Evolutionary conservation across 2,329 filamentous ascomycete species (phyloP).

Genomic region (Parasarocladium wereldwijsianum): DNA sequence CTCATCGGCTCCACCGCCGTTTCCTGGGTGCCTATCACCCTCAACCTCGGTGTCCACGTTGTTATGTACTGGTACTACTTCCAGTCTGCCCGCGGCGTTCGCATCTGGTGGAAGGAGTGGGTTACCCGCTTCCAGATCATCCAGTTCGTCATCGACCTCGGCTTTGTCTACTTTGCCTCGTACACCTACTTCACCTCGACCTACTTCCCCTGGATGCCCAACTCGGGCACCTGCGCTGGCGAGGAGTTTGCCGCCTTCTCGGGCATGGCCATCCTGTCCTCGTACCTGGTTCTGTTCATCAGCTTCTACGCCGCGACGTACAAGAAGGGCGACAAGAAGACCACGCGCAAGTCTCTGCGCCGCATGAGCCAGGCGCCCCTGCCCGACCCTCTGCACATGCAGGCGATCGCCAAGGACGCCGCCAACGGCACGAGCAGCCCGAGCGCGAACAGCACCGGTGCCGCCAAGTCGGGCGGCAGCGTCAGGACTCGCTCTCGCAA

Average conservation of each 20-base stretch:
- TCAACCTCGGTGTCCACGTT: conserved; percentile 90
- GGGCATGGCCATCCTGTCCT: conserved; percentile 82
- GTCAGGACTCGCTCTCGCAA: conserved; percentile 51
- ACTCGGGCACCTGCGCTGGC: conserved; percentile 72
- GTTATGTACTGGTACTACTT: conserved; percentile 99
- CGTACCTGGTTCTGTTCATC: conserved; percentile 96
- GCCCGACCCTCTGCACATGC: conserved; percentile 68
- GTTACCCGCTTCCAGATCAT: conserved; percentile 95
- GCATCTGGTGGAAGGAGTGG: conserved; percentile 99
- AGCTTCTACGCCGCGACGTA: conserved; percentile 98
- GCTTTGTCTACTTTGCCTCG: conserved; percentile 98
- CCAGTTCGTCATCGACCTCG: conserved; percentile 93
- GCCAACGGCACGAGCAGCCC: conserved; percentile 37
- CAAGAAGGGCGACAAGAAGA: conserved; percentile 70
- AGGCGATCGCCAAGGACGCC: conserved; percentile 36
- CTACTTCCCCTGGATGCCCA: conserved; percentile 79
- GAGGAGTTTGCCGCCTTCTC: conserved; percentile 94
- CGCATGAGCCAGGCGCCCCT: conserved; percentile 53
- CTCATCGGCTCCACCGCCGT: conserved; percentile 85
- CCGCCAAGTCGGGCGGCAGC: conserved; percentile 42
- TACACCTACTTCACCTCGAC: conserved; percentile 94
- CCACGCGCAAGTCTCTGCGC: conserved; percentile 63
- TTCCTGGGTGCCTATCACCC: conserved; percentile 84
- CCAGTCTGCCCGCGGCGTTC: conserved; percentile 88
- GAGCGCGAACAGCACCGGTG: conserved; percentile 34